Evolutionary conservation across 208 protist species (phyloP), one percentile per base, ranked within the genome.

Genomic region (Trypanosoma melophagium): DNA sequence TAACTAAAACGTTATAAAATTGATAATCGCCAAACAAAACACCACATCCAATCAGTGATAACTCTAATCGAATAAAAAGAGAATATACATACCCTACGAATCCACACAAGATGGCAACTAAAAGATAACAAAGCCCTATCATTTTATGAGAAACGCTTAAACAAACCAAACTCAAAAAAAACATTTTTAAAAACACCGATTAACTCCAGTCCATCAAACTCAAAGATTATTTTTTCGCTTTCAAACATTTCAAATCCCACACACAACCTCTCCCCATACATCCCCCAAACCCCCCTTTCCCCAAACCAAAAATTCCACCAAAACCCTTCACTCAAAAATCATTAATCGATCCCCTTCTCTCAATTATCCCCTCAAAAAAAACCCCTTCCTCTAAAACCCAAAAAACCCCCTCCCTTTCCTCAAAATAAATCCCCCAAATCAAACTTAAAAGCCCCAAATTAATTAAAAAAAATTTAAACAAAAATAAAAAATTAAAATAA

Each of bases 101-200:
- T 41, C 85, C 84, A 77, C 80, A 90, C 41, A 90, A 71, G 55
- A 90, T 87, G 8, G 84, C 84, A 71, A 87, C 81, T 90, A 90
- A 80, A 76, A 90, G 84, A 90, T 90, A 90, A 90, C 84, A 90
- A 62, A 90, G 72, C 62, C 84, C 84, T 72, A 90, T 90, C 80
- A 86, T 90, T 90, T 90, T 90, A 71, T 82, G 66, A 71, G 73
- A 84, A 70, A 81, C 76, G 74, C 72, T 84, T 61, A 69, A 72
- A 74, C 56, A 87, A 64, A 71, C 64, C 25, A 76, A 24, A 66
- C 63, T 63, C 66, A 83, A 45, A 74, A 71, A 77, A 83, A 79
- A 79, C 77, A 83, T 78, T 69, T 74, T 79, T 7, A 35, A n/a
- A 44, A 72, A 67, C 16, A 55, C 50, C 63, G 41, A 21, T 51